Evolutionary conservation across 768 basidiomycete species (phyloP).

Genomic region (Stropharia rugosoannulata): DNA sequence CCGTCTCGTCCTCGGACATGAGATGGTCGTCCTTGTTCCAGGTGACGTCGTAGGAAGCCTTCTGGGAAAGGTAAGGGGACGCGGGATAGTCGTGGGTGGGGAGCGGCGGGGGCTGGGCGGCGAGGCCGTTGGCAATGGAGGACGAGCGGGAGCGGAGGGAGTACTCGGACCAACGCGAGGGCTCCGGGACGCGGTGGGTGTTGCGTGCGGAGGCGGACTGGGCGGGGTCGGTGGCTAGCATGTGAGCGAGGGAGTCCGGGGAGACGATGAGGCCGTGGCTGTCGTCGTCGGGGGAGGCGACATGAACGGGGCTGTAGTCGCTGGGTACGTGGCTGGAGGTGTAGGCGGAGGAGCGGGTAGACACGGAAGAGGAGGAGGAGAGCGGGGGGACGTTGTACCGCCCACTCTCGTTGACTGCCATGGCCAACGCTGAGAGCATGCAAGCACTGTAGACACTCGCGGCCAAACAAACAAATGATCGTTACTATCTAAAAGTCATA

Average conservation of each 20-base stretch:
- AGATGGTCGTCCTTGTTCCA: slow-evolving; percentile 77
- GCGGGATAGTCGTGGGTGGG: slow-evolving; percentile 32
- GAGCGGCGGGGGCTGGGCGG: slow-evolving; percentile 28
- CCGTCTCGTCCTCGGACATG: slow-evolving; percentile 56
- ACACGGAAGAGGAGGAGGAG: slow-evolving; percentile 72
- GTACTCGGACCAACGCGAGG: slow-evolving; percentile 75
- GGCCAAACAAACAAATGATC: slow-evolving; percentile 19
- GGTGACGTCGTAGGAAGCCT: slow-evolving; percentile 73
- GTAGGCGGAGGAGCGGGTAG: slow-evolving; percentile 77
- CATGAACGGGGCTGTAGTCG: slow-evolving; percentile 66
- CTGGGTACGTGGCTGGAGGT: slow-evolving; percentile 60
- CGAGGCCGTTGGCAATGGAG: slow-evolving; percentile 49
- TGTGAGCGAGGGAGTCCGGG: slow-evolving; percentile 63
- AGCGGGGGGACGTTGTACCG: slow-evolving; percentile 41
- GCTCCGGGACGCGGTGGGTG: slow-evolving; percentile 55
- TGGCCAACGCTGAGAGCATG: slow-evolving; percentile 45
- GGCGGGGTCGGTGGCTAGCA: slow-evolving; percentile 53
- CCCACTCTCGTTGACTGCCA: slow-evolving; percentile 27
- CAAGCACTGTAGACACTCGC: neutral
- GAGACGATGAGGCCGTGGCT: slow-evolving; percentile 57
- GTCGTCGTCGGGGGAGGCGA: slow-evolving; percentile 64
- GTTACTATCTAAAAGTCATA: slow-evolving; percentile 18
- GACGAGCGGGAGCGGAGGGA: slow-evolving; percentile 71
- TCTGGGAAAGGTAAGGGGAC: slow-evolving; percentile 35
- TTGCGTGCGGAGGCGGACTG: slow-evolving; percentile 42